These are phyloP conservation scores for Torulaspora maleeae DNA, from an alignment of 805 yeast species.

Conservation along the genomic window DNA sequence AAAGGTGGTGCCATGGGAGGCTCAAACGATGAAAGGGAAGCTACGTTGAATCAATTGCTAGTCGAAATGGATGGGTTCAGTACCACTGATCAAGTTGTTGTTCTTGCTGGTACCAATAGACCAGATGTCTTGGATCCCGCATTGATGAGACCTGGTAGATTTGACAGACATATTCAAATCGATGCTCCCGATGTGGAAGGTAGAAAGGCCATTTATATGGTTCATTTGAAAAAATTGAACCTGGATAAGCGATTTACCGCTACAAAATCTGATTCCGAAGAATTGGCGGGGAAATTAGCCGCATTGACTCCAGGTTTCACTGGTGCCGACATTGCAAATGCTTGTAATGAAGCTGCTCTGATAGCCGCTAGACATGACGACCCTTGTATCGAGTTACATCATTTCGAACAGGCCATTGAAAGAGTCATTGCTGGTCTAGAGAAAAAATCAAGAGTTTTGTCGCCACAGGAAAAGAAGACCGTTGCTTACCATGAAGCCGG, in stretches of 20 bases:
- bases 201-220: conserved; percentile 77
- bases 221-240: conserved; percentile 55
- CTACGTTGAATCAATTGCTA: conserved; percentile 82
- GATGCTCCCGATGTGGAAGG: conserved; percentile 89
- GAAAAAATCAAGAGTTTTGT: conserved; percentile 71
- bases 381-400: conserved; percentile 54
- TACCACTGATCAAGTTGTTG: conserved; percentile 85
- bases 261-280: conserved; percentile 45
- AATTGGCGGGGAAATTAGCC: conserved; percentile 76
- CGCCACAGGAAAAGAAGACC: conserved; percentile 73
- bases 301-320: conserved; percentile 93
- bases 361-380: conserved; percentile 82
- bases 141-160: conserved; percentile 88
- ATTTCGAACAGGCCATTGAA: conserved; percentile 90
- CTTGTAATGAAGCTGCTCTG: conserved; percentile 90
- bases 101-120: conserved; percentile 91
- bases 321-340: conserved; percentile 95
- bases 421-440: conserved; percentile 94
- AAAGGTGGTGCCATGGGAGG: conserved; percentile 73
- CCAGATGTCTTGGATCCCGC: conserved; percentile 89
- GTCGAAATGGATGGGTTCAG: conserved; percentile 97
- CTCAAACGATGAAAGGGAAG: conserved; percentile 88
- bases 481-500: conserved; percentile 98
- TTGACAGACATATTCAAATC: conserved; percentile 81
- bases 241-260: conserved; percentile 38